Evolutionary conservation across 1,284 basidiomycete genomes (phyloP), one percentile per base, ranked within the genome.

Genomic region (Cystobasidiaceae sp.): DNA sequence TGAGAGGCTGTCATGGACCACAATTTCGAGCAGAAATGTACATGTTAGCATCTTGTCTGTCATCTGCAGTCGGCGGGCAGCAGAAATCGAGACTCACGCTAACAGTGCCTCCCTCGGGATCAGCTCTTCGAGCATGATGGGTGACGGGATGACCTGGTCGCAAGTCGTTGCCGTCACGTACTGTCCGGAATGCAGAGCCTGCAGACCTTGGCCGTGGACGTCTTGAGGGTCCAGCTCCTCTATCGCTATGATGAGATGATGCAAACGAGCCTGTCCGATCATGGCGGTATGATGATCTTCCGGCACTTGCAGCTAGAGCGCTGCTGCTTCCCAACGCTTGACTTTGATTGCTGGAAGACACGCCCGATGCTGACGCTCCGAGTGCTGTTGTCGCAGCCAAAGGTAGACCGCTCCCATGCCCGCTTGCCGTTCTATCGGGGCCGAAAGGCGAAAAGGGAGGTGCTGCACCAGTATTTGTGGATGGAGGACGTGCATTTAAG

Each of bases 1-100:
- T 86, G 69, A 96, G 79, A 27, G 93, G 90, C 90, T 90, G 70
- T 21, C 9, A n/a, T n/a, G n/a, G 9, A 11, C 11, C 37, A 46
- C 13, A 27, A 4, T 25, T 6, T 28, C 46, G 30, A 49, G 3
- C 15, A 28, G 6, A 5, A 15, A 4, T 17, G 25, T 9, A 43
- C 8, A 4, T 21, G 4, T 49, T 6, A 19, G 30, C 21, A 49
- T 4, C 21, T 4, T 23, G 37, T 39, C 25, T 6, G 28, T 28
- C 6, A 27, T 23, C 7, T 23, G 6, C n/a, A 28, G 21, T 11
- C n/a, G n/a, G 6, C 32, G 49, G 15, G 7, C 37, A 48, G 50
- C 19, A 45, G 11, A 30, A 17, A 13, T 30, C 28, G 8, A 21
- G 28, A 56, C 61, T 56, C 33, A 64, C 61, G 25, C 61, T 56